Base-by-base conservation (phyloP, 2,329 filamentous ascomycete species). In the Tolypocladium tundrense region DNA sequence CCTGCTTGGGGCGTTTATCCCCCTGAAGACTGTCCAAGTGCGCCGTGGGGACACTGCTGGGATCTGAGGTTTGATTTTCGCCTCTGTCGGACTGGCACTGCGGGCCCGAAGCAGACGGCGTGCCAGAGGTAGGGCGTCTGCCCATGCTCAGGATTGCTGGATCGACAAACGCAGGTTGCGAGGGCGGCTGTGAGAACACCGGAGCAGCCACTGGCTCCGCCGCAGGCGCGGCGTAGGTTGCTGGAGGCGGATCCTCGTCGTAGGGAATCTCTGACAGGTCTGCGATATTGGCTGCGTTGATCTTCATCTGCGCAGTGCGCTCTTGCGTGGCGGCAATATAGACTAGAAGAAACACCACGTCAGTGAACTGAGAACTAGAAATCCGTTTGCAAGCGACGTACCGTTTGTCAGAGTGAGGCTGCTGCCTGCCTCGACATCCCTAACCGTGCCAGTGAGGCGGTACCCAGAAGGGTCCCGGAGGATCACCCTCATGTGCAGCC, bases 121-220 rank as follows among this genome's bases (percentile, higher is more conserved):
- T 64, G 16, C 58, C 66, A 0, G 68, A 66, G 33, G 63, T 68
- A 1, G 78, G 74, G 4, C 72, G 74, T 53, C 75, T 75, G 27
- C 77, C 77, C 54, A 90, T 82, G 68, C 89, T 91, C 52, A 95
- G 69, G 57, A 95, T 95, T 4, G 90, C 90, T 13, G 90, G 90
- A 65, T 95, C 90, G n/a, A 87, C 80, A 66, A 94, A 91, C 0
- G 77, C 66, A 37, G 74, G 64, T 61, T 74, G 70, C 56, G 64
- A 59, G 51, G 66, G 63, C 42, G 66, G 70, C 55, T 66, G 61
- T n/a, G 67, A 58, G 27, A 69, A 58, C 6, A 62, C 56, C 19
- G 70, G 62, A 16, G 68, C 65, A 27, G 68, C 58, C 48, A 64
- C 56, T 58, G 66, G 57, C 61, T 64, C 64, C 57, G 62, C 58